Base-by-base conservation (phyloP, 306 rosid genomes). In the Ziziphus jujuba region DNA sequence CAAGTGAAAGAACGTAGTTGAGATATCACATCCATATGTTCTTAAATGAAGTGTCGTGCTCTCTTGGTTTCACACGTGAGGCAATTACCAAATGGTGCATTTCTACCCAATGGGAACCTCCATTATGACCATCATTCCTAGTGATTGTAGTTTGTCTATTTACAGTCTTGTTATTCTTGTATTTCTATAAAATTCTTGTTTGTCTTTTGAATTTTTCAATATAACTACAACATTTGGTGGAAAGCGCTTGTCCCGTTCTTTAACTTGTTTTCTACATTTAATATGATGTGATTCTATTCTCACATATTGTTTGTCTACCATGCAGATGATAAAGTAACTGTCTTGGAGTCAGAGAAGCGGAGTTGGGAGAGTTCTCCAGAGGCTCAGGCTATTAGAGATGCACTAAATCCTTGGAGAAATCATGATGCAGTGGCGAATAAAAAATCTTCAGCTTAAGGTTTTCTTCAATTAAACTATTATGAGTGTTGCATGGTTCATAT, bases 311-410 rank as follows among this genome's bases (percentile, higher is more conserved):
- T 56, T 60, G 51, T 35, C 50, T 67, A n/a, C 34, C 47, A 15
- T 79, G 63, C 76, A 89, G 98, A 92, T 80, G 98, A 87, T 71
- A 87, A 92, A 76, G 98, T 92, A 78, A 87, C 96, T 20, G 88
- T 84, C 73, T 64, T 92, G 73, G 96, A 92, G 79, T 79, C 95
- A 5, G 98, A 89, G 76, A 92, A 85, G 72, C 83, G 81, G 33
- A 85, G 91, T 14, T 82, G 85, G 92, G 98, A 92, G 75, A 87
- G 43, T 73, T 89, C 95, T 4, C 87, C 92, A 0, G 96, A 87
- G 56, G 95, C 95, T 71, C 90, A 82, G 66, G 91, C 84, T 45
- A 49, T 81, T 7, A 87, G 84, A 82, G 89, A 89, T 34, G 83
- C 87, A 44, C 80, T 84, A 21, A 84, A 84, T 84, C 89, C 89